Evolutionary conservation across 1,284 basidiomycete species (phyloP).

Genomic region (Tetrapyrgos nigripes): DNA sequence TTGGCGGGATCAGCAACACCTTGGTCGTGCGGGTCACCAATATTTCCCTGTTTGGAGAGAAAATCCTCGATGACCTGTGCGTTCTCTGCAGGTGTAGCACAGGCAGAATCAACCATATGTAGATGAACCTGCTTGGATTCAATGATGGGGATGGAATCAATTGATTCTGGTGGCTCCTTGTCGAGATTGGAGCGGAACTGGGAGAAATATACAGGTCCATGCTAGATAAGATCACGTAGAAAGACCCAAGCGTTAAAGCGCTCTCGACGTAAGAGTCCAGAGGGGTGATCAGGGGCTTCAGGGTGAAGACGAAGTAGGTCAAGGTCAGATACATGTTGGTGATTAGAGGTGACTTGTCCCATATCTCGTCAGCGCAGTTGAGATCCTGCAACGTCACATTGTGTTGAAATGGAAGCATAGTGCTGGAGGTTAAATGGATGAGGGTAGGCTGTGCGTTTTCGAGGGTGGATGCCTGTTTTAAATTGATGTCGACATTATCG

Average conservation of each 20-base stretch:
- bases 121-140: constrained; percentile 33
- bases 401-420: constrained; percentile 28
- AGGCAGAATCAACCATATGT: constrained; percentile 30
- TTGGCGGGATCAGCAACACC: constrained; percentile 20
- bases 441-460: constrained; percentile 29
- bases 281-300: constrained; percentile 11
- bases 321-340: not conserved
- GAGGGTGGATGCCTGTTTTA: constrained; percentile 27
- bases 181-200: constrained; percentile 18
- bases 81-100: constrained; percentile 31
- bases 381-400: constrained; percentile 27
- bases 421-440: constrained; percentile 34
- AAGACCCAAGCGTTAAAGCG: constrained; percentile 35
- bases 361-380: constrained; percentile 29
- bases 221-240: constrained; percentile 22
- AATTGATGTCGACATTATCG: constrained; percentile 42
- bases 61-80: constrained; percentile 27
- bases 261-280: constrained; percentile 22
- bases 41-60: constrained; percentile 28
- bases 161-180: constrained; percentile 25
- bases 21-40: constrained; percentile 21
- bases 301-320: constrained; percentile 21
- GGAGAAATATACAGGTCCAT: constrained; percentile 31
- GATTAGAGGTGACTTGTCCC: constrained; percentile 16
- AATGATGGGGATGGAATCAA: constrained; percentile 33